These are phyloP conservation scores for Aspergillus uvarum DNA, from an alignment of 2,329 filamentous ascomycete genomes.

Conservation along the genomic window DNA sequence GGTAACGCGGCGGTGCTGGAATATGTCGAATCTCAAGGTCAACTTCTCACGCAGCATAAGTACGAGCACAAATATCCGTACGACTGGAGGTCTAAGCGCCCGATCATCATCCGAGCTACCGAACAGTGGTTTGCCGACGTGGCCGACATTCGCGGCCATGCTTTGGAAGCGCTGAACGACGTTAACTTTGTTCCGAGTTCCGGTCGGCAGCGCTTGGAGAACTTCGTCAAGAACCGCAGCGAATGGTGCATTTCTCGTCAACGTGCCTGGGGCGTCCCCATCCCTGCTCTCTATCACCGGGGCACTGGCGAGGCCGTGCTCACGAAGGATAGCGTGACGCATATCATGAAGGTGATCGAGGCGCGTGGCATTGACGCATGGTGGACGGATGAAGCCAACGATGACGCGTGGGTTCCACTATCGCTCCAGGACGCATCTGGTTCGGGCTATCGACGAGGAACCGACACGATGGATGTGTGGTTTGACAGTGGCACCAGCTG, in stretches of 20 bases:
- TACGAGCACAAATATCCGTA: constrained; percentile 94
- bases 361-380: constrained; percentile 83
- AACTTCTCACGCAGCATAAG: constrained; percentile 68
- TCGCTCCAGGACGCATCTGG: constrained; percentile 53
- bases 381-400: constrained; percentile 81
- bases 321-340: constrained; percentile 73
- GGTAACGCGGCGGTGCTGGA: constrained; percentile 70
- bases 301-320: constrained; percentile 72
- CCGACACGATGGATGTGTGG: constrained; percentile 99
- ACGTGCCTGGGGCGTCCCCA: constrained; percentile 93
- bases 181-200: constrained; percentile 77
- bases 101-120: constrained; percentile 86
- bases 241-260: constrained; percentile 99
- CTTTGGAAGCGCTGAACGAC: constrained; percentile 66
- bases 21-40: constrained; percentile 58
- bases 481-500: constrained; percentile 97
- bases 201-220: constrained; percentile 72
- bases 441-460: constrained; percentile 67
- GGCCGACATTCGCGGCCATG: constrained; percentile 72
- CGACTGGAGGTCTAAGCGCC: constrained; percentile 93
- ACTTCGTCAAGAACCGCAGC: constrained; percentile 81
- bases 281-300: constrained; percentile 79
- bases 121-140: constrained; percentile 98
- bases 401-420: constrained; percentile 72
- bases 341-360: constrained; percentile 78